These are phyloP conservation scores for Clavispora fructus DNA, from an alignment of 805 yeast species.

Conservation along the genomic window DNA sequence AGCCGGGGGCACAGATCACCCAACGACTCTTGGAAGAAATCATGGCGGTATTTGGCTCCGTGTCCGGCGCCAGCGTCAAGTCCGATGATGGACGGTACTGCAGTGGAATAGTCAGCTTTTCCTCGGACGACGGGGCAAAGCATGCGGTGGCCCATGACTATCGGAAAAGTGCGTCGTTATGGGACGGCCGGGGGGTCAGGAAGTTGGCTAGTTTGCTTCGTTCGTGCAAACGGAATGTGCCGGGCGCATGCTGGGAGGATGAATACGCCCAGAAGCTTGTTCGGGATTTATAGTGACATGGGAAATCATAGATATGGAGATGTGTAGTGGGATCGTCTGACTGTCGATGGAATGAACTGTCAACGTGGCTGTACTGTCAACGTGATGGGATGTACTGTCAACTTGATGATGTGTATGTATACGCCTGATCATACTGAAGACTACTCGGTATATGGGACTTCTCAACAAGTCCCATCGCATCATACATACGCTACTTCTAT, in stretches of 20 bases:
- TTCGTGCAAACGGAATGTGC: constrained; percentile 16
- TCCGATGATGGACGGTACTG: constrained; percentile 24
- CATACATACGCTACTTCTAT: too few species aligned
- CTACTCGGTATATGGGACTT: too few species aligned
- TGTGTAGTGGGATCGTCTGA: too few species aligned
- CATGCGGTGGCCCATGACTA: constrained; percentile 41
- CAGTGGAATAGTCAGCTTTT: constrained; percentile 33
- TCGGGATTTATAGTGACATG: not conserved
- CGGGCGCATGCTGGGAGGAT: not conserved
- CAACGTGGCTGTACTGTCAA: too few species aligned
- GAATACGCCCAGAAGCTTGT: not conserved
- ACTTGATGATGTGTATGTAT: too few species aligned
- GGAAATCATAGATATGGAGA: too few species aligned
- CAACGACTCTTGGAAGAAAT: constrained; percentile 29
- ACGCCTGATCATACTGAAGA: too few species aligned
- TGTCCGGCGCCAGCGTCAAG: constrained; percentile 12
- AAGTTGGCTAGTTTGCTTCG: constrained; percentile 45
- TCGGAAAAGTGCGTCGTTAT: constrained; percentile 32
- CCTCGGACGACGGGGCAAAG: constrained; percentile 19
- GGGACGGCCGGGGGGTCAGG: constrained; percentile 43
- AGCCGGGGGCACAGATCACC: constrained; percentile 25
- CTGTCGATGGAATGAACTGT: too few species aligned
- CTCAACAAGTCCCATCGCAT: too few species aligned
- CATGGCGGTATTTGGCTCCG: constrained; percentile 44
- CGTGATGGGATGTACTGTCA: too few species aligned